These are phyloP conservation scores for Lactifluus piperatus DNA, from an alignment of 768 basidiomycete genomes.

Conservation along the genomic window DNA sequence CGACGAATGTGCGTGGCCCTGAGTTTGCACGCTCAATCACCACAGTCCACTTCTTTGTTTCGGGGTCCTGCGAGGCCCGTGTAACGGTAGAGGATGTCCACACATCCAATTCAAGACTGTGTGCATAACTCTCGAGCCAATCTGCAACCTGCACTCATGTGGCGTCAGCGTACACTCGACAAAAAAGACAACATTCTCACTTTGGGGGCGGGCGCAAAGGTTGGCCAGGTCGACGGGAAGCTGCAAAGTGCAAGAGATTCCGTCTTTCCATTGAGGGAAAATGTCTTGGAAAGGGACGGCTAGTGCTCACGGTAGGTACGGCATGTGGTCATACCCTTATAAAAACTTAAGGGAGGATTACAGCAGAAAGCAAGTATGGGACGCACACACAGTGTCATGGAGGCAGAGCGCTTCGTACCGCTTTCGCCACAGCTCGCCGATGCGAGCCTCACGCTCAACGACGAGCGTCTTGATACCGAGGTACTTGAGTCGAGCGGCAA, in stretches of 20 bases:
- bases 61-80: constrained; percentile 15
- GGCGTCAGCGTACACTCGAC: neutral
- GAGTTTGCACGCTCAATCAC: constrained; percentile 12
- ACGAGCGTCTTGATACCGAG: constrained; percentile 43
- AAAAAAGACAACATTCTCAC: neutral
- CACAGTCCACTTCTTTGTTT: constrained; percentile 20
- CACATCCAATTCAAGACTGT: constrained; percentile 50
- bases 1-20: constrained; percentile 10
- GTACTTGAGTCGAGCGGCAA: constrained; percentile 51
- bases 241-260: constrained; percentile 1
- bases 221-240: constrained; percentile 30
- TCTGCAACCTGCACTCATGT: constrained; percentile 41
- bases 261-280: too few relatives aligned
- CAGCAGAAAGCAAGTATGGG: neutral
- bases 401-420: constrained; percentile 60
- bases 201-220: constrained; percentile 27
- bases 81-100: constrained; percentile 39
- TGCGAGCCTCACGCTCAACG: constrained; percentile 50
- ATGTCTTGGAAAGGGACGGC: neutral
- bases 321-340: constrained; percentile 46
- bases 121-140: constrained; percentile 60
- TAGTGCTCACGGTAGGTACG: constrained; percentile 30
- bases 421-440: constrained; percentile 60
- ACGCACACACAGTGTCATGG: constrained; percentile 61
- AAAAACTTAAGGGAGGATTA: neutral